Base-by-base conservation (phyloP, 1,139 yeast genomes). In the Nakaseomyces delphensis region DNA sequence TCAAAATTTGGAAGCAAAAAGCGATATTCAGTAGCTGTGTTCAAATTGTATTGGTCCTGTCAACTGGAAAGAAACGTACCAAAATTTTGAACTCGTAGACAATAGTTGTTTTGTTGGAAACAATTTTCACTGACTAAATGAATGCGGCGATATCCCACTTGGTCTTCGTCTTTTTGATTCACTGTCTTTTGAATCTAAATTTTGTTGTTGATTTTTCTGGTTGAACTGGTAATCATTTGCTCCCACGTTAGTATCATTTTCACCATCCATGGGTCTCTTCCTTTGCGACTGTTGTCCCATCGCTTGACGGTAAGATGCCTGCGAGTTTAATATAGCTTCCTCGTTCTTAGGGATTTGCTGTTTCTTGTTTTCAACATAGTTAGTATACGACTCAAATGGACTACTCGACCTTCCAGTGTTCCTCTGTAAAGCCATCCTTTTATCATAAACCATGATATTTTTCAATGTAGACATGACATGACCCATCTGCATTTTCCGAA, bases 391-490 rank as follows among this genome's bases (percentile, higher is more conserved):
- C 6, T 32, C 24, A 19, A 32, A 32, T 10, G 36, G 36, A 3
- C 24, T 32, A 18, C 36, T 32, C n/a, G 23, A 6, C 8, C n/a
- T 19, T 15, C 24, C 36, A 10, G 11, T 5, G 15, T 19, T 19
- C 11, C 19, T 32, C 15, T 32, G 36, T 13, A 9, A 11, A 18
- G 36, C 23, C 9, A 18, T 5, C 15, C 4, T 10, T 19, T 32
- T 32, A 19, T 32, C 36, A 32, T 32, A 15, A 16, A 32, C 19
- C 36, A 32, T 32, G 13, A 32, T 19, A 24, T 82, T 77, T 45
- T 74, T 72, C 53, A 84, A 69, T 47, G 76, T 76, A 0, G 85
- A 71, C 83, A 85, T 79, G 1, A 81, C 80, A 60, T 83, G 93
- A 38, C 86, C 74, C 3, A 83, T 74, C 59, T 84, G 91, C 64